Base-by-base conservation (phyloP, 495 filamentous ascomycete genomes). In the Letharia columbiana region DNA sequence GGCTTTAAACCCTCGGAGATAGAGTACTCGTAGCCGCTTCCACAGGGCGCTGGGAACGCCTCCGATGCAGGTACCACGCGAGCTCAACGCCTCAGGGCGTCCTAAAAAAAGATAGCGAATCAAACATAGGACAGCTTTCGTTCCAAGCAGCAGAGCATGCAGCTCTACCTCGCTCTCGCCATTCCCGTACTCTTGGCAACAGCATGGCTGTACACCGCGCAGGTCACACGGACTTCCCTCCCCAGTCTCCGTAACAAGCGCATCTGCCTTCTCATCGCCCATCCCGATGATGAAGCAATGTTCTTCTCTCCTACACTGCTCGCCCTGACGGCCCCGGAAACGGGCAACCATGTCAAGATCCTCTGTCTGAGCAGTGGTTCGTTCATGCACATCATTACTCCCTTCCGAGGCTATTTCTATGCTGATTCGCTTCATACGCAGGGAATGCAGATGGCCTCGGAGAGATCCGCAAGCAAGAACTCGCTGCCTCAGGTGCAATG, bases 271-370 rank as follows among this genome's bases (percentile, higher is more conserved):
- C 80, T 98, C 47, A 98, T 98, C 74, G 94, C 94, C 6, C 94
- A 98, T 76, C 94, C 94, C 0, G 94, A 98, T 75, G 94, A 98
- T 68, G 94, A 98, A 79, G 95, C 94, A 70, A 98, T 98, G 94
- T 98, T 98, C 80, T 98, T 98, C 77, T 85, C 93, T 66, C 94
- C 94, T 0, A 89, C 91, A 0, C 82, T 98, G 4, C 79, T 95
- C 62, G 85, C 88, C 8, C 81, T 98, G 39, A 91, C 91, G 20
- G 81, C 83, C 31, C 81, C 88, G 73, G 83, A 85, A 65, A 77
- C 87, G 31, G 88, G 91, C 2, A 98, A 98, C 72, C 90, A 91
- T 71, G 80, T 98, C 68, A 92, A 92, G 76, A 94, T 98, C 69
- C 81, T 98, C 42, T 98, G 94, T 76, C 78, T 98, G 62, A 93